Evolutionary conservation across 192 early-diverging fungal species (phyloP).

Genomic region (Cetraspora pellucida): DNA sequence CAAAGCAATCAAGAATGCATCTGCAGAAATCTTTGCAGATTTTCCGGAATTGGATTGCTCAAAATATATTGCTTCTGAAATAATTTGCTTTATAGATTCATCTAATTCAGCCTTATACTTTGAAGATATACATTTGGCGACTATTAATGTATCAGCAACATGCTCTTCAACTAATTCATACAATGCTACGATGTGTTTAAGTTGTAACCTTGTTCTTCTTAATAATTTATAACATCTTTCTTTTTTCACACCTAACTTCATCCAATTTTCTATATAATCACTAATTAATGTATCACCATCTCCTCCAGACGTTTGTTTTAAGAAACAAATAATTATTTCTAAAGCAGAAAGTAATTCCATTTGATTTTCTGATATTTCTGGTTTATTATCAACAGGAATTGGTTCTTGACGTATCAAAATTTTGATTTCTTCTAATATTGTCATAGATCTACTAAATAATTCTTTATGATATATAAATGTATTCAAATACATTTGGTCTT

Average conservation of each 20-base stretch:
- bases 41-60: neutral
- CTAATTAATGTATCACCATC: neutral
- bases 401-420: constrained; percentile 15
- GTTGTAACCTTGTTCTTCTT: neutral
- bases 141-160: constrained; percentile 15
- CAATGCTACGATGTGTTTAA: constrained; percentile 20
- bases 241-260: neutral
- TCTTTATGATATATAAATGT: constrained; percentile 22
- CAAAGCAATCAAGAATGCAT: constrained; percentile 27
- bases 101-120: neutral
- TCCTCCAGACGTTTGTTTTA: constrained; percentile 21
- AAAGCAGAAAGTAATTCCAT: constrained; percentile 18
- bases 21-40: neutral
- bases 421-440: constrained; percentile 21
- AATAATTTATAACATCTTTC: neutral
- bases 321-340: constrained; percentile 26
- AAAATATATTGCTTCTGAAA: neutral
- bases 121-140: neutral
- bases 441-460: constrained; percentile 10
- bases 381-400: neutral
- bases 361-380: neutral
- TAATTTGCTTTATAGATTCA: neutral
- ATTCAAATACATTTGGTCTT: neutral
- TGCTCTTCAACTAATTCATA: constrained; percentile 33
- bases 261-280: constrained; percentile 30